Evolutionary conservation across 179 eudicot genomes (phyloP).

Genomic region (Patellifolia procumbens): DNA sequence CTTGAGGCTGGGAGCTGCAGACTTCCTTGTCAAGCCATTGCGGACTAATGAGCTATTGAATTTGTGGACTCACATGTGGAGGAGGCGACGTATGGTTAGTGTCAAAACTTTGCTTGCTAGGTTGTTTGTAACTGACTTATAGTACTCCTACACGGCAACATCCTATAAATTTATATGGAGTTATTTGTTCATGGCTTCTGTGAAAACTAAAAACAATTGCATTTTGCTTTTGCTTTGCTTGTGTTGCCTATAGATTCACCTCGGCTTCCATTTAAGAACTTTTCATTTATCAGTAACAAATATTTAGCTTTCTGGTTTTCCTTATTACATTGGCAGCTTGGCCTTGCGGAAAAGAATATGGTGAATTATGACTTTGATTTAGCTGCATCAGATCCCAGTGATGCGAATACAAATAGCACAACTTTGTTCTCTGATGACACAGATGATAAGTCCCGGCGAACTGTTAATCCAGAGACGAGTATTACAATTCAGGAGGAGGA

Average conservation of each 20-base stretch:
- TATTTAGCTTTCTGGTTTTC: constrained; percentile 8
- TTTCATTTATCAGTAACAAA: neutral
- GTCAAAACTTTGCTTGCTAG: constrained; percentile 9
- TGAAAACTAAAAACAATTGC: neutral
- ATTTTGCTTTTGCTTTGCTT: neutral
- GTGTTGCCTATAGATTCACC: constrained; percentile 10
- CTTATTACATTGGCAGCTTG: constrained; percentile 65
- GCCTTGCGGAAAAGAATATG: constrained; percentile 84
- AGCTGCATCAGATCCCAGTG: constrained; percentile 87
- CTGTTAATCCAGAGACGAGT: constrained; percentile 61
- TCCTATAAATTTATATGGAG: too few relatives aligned
- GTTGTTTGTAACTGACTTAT: constrained; percentile 12
- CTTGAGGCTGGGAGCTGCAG: constrained; percentile 98
- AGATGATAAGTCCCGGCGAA: constrained; percentile 72
- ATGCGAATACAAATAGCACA: constrained; percentile 93
- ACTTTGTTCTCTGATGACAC: constrained; percentile 96
- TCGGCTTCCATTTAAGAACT: neutral
- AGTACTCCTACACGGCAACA: constrained; percentile 1
- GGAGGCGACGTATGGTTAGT: constrained; percentile 78
- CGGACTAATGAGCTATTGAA: constrained; percentile 94
- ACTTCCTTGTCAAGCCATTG: constrained; percentile 95
- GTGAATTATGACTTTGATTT: constrained; percentile 71
- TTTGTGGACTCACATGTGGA: constrained; percentile 99
- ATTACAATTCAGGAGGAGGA: constrained; percentile 55
- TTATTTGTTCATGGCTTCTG: neutral